phyloP scores from a whole-genome alignment of 164 flowering plant genomes.

The Aristolochia fimbriata region DNA sequence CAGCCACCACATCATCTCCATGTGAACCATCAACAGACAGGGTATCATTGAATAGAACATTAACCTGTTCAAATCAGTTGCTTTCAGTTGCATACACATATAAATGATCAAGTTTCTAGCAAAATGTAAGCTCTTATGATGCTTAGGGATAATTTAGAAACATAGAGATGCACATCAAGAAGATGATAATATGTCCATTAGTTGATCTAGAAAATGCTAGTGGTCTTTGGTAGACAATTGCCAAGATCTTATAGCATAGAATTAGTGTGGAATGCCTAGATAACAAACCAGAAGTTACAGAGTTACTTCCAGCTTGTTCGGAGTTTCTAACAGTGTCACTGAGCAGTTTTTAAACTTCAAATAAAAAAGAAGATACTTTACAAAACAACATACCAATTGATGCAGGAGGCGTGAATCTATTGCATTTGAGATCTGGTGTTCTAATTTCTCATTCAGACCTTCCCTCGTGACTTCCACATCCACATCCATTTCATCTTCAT shows the following conservation, averaged over 20 bases:
- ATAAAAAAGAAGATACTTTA: neutral
- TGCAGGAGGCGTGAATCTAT: constrained; percentile 71
- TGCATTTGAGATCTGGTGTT: constrained; percentile 59
- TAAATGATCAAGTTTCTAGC: no score
- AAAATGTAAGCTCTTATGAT: no score
- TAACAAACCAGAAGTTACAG: neutral
- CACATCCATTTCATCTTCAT: constrained; percentile 54
- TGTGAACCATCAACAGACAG: constrained; percentile 21
- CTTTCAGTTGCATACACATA: constrained; percentile 1
- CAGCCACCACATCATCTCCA: constrained; percentile 46
- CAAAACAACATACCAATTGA: constrained; percentile 52
- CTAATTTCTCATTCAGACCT: constrained; percentile 38
- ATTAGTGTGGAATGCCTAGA: neutral
- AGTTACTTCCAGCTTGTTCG: neutral
- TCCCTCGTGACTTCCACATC: constrained; percentile 34
- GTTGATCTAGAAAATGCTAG: no score
- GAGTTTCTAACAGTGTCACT: no score
- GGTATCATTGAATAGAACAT: constrained; percentile 48
- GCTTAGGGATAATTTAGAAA: no score
- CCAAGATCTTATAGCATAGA: neutral
- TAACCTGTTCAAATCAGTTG: constrained; percentile 41
- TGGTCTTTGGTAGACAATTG: no score
- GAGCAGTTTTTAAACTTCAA: no score
- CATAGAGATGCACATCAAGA: no score
- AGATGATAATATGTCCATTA: no score